Base-by-base conservation (phyloP, 1,284 basidiomycete species). In the Ganoderma boninense region DNA sequence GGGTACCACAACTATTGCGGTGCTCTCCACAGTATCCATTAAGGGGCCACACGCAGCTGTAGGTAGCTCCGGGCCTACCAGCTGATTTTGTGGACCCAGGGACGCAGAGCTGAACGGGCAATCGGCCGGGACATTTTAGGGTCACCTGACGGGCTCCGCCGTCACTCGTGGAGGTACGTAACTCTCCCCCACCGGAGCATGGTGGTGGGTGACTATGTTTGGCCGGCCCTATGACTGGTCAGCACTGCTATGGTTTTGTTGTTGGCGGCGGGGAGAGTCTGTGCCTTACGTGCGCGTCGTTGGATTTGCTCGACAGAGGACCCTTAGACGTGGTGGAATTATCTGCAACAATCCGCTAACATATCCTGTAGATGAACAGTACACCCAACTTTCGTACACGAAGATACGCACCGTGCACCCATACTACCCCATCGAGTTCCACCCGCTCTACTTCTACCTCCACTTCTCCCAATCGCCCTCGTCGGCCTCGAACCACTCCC, bases 401-500 rank as follows among this genome's bases (percentile, higher is more conserved):
- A 72, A 73, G 60, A 66, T 75, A 49, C 71, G 63, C 60, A 65
- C 74, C 23, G 56, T 75, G 5, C 70, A 73, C 64, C 64, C 68
- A 18, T 62, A 62, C 54, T 69, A 65, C 29, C 67, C 69, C 23
- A 70, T 80, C 68, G 72, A 71, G 29, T 76, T 81, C 35, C 80
- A 81, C 71, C 79, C 79, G 57, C 74, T 81, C 2, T 80, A 79
- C 70, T 78, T 76, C 69, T 81, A 81, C 69, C 77, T 81, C 4
- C 80, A 81, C 64, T 80, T 80, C 70, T 73, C 77, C 2, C 74
- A 77, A 32, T 44, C 67, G 4, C 69, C 69, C 10, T 7, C 62
- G 1, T 10, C 64, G 4, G 40, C 62, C 8, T 49, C 57, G 18
- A 32, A n/a, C 38, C 18, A 52, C 23, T 14, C 32, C 23, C 66